phyloP scores from a whole-genome alignment of 345 rosid species.

The Eucalyptus victrix region DNA sequence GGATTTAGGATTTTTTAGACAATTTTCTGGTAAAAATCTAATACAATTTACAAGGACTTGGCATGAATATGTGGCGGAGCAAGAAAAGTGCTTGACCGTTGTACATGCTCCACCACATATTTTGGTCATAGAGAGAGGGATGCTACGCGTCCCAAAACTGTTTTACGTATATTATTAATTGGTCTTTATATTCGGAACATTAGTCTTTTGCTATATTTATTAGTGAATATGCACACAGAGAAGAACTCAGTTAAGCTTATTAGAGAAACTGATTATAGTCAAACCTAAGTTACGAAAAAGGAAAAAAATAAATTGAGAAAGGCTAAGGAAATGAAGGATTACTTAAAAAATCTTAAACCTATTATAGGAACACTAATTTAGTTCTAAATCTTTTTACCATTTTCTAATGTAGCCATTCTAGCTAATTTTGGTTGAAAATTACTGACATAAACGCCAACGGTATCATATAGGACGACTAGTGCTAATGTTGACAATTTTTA shows the following conservation, averaged over 20 bases:
- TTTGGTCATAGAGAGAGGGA: not conserved
- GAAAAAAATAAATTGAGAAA: not conserved
- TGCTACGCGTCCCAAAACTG: too few relatives aligned
- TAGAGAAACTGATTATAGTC: not conserved
- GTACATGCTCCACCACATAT: not conserved
- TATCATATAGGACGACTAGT: not conserved
- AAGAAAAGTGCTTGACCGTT: not conserved
- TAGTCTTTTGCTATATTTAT: not conserved
- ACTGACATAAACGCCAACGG: fast-evolving
- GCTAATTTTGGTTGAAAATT: too few relatives aligned
- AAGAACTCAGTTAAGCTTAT: not conserved
- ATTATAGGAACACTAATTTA: too few relatives aligned
- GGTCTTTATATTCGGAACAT: not conserved
- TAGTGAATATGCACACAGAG: not conserved
- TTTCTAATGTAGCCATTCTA: not conserved
- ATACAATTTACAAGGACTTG: not conserved
- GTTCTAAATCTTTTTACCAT: not conserved
- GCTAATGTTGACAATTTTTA: not conserved
- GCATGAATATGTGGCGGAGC: not conserved
- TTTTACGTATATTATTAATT: not conserved
- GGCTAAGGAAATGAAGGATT: not conserved
- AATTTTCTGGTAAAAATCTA: not conserved
- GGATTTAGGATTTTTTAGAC: not conserved
- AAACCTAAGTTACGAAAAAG: not conserved
- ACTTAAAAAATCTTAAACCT: too few relatives aligned